These are phyloP conservation scores for Colletotrichum lindemuthianum DNA, from an alignment of 2,329 filamentous ascomycete genomes.

Conservation along the genomic window DNA sequence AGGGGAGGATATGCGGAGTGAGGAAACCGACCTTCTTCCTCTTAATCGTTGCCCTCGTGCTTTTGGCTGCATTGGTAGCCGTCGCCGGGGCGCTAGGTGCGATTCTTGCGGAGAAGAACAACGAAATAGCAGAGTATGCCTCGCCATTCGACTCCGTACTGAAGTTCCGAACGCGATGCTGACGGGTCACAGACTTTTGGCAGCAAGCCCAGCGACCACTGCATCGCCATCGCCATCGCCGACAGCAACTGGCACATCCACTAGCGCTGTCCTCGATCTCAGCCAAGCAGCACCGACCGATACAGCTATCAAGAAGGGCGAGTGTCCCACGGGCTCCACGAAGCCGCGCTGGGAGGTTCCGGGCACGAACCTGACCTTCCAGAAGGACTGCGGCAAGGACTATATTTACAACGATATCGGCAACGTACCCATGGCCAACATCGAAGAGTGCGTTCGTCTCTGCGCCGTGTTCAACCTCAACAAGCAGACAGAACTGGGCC, in stretches of 20 bases:
- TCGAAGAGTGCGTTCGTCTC: constrained; percentile 29
- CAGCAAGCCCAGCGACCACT: not conserved
- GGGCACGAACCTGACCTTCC: constrained; percentile 29
- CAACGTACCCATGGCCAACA: constrained; percentile 26
- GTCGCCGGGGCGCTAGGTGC: constrained; percentile 21
- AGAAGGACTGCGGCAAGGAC: constrained; percentile 31
- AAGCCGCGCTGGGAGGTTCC: constrained; percentile 23
- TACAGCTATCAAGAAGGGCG: constrained; percentile 17
- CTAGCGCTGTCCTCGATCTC: constrained; percentile 13
- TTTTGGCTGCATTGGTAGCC: constrained; percentile 11
- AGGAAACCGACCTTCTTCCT: constrained; percentile 28
- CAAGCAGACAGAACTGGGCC: constrained; percentile 21
- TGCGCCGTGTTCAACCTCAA: constrained; percentile 29
- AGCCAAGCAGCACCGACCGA: constrained; percentile 26
- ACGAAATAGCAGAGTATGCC: constrained; percentile 12
- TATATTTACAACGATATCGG: constrained; percentile 29
- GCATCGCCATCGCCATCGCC: not conserved
- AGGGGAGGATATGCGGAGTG: constrained; percentile 20
- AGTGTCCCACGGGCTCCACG: constrained; percentile 16
- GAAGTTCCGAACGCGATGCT: too few species aligned
- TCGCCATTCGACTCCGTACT: too few species aligned
- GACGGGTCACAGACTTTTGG: not conserved
- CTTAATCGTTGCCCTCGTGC: constrained; percentile 7
- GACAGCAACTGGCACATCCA: not conserved
- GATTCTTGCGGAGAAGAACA: constrained; percentile 21